Evolutionary conservation across 2,329 filamentous ascomycete species (phyloP), one percentile per base, ranked within the genome.

Genomic region (Stemphylium lycopersici): DNA sequence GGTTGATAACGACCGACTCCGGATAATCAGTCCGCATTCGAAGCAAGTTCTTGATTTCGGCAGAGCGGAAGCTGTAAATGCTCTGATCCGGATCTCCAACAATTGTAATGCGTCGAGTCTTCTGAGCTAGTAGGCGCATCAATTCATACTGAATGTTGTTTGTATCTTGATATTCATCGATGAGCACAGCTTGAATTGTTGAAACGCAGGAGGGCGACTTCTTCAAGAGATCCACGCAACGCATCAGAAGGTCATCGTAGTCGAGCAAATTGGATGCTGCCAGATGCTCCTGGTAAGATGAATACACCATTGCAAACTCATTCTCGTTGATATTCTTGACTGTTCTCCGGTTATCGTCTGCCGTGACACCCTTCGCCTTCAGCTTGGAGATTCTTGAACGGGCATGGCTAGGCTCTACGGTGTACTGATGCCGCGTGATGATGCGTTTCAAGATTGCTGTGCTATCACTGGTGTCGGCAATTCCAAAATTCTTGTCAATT

Each of bases 81-180:
- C 93, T 97, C 75, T 99, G 93, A 72, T 99, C 95, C 0, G 95
- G 93, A 71, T 99, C 93, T 31, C 93, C 95, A 4, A 99, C 95
- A 55, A 97, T 90, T 0, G 93, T 98, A 63, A 98, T 93, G n/a
- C 87, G 84, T 51, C 85, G 84, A 38, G 83, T 82, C 18, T 81
- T 78, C 56, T 91, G 86, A 1, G 93, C 91, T 66, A 99, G 88
- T 0, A 96, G 82, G 59, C 85, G 88, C 92, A 97, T 97, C 37
- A 99, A 79, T 64, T 97, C 91, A 68, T 96, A 98, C 74, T 99
- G 93, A 4, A 97, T 88, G 16, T 91, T 85, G 70, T 98, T 99
- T 6, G 93, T 98, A 76, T 99, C 93, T 76, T 99, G 93, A 60
- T 97, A 99, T 71, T 99, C 93, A 71, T 99, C 93, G 58, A 99